Percentiles rank a stretch among this genome's conserved stretches.
Conservation (phyloP, 495 filamentous ascomycete genomes). For the Chaetomium fimeti region DNA sequence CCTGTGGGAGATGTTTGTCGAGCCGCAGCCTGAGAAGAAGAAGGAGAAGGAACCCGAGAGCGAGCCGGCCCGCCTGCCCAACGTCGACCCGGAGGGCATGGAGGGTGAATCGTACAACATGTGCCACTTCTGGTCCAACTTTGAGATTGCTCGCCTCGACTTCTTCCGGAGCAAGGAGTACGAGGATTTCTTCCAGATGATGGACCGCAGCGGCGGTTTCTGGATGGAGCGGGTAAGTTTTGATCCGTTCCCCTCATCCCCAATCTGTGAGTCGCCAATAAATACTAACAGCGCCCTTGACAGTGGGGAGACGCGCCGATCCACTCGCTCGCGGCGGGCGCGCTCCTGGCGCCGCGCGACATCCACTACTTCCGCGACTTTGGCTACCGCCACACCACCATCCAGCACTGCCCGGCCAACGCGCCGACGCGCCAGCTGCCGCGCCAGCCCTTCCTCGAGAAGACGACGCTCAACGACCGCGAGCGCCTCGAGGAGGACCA, state of each 20-base stretch:
- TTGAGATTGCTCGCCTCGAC: constrained; percentile 92
- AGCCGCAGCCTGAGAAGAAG: constrained; percentile 60
- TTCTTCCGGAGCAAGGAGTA: constrained; percentile 97
- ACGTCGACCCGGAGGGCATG: constrained; percentile 91
- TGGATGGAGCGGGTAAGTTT: constrained; percentile 93
- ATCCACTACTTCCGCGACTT: constrained; percentile 99
- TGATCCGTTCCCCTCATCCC: constrained; percentile 7
- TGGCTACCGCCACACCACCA: constrained; percentile 97
- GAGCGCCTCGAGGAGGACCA: constrained; percentile 90
- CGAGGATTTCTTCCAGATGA: constrained; percentile 98
- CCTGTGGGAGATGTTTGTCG: constrained; percentile 98
- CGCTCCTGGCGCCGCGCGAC: constrained; percentile 74
- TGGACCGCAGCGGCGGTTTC: constrained; percentile 97
- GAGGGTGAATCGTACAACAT: constrained; percentile 98
- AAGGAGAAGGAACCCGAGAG: constrained; percentile 67
- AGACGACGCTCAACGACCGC: constrained; percentile 79
- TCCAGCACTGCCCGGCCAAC: constrained; percentile 97
- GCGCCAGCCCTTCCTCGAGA: constrained; percentile 77
- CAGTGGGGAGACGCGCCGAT: constrained; percentile 99
- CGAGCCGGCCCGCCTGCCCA: constrained; percentile 55
- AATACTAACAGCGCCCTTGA: neutral
- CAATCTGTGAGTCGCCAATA: neutral
- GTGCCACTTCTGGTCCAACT: constrained; percentile 99
- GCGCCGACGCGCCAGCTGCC: constrained; percentile 86
- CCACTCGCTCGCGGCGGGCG: constrained; percentile 93